These are phyloP conservation scores for Pleurotus tuoliensis DNA, from an alignment of 768 basidiomycete genomes.

Conservation along the genomic window DNA sequence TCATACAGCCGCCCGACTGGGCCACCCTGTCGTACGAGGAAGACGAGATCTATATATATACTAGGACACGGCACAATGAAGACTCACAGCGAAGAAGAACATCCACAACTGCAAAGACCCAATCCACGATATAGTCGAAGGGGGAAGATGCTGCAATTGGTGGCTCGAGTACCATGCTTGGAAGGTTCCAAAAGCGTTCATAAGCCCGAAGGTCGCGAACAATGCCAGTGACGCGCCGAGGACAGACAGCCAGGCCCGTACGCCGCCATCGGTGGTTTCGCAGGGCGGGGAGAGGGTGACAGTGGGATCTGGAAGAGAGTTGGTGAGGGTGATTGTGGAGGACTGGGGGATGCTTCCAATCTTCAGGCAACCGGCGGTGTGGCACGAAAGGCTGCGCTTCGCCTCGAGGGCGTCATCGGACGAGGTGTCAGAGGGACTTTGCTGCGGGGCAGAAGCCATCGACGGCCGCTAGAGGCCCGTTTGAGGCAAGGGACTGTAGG, in stretches of 20 bases:
- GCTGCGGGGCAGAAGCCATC: neutral
- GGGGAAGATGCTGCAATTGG: conserved; percentile 45
- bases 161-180: conserved; percentile 64
- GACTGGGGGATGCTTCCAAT: neutral
- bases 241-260: conserved; percentile 44
- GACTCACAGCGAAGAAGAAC: conserved; percentile 64
- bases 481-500: neutral
- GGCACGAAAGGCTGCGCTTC: neutral
- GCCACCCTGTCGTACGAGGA: conserved; percentile 42
- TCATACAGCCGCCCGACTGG: conserved; percentile 61
- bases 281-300: too few relatives aligned
- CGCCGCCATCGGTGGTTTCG: conserved; percentile 23
- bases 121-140: conserved; percentile 67
- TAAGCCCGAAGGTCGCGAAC: conserved; percentile 68
- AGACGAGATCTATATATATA: neutral
- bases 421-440: neutral
- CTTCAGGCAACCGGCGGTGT: neutral
- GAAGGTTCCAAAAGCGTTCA: conserved; percentile 71
- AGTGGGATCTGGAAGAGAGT: neutral
- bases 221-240: conserved; percentile 63
- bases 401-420: neutral
- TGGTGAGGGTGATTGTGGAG: conserved; percentile 1
- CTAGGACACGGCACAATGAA: neutral
- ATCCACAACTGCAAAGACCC: conserved; percentile 66
- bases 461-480: neutral